phyloP scores from a whole-genome alignment of 352 stramenopile genomes.

The Thalassiosira mediterranea region DNA sequence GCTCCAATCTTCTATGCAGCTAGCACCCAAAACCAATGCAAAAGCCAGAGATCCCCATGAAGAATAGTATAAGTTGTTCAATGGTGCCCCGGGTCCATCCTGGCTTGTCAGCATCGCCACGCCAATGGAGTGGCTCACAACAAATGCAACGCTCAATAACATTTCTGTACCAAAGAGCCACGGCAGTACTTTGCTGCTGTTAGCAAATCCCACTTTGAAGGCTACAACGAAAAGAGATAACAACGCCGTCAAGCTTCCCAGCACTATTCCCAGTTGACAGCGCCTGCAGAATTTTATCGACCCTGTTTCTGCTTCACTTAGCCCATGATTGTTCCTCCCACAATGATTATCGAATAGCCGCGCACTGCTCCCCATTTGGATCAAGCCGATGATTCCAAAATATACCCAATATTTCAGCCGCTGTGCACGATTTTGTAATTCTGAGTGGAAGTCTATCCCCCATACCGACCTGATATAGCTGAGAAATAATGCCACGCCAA shows the following conservation, averaged over 20 bases:
- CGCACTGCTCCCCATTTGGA: constrained; percentile 75
- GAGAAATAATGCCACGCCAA: constrained; percentile 56
- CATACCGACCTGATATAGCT: constrained; percentile 62
- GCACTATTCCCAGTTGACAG: constrained; percentile 68
- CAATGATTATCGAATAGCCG: constrained; percentile 78
- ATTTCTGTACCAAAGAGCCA: constrained; percentile 66
- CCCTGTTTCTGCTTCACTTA: constrained; percentile 23
- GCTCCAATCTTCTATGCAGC: constrained; percentile 69
- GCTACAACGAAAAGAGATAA: constrained; percentile 56
- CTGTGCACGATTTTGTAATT: constrained; percentile 57
- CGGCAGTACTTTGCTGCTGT: constrained; percentile 34
- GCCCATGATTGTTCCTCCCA: constrained; percentile 3
- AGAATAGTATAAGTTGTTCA: constrained; percentile 83
- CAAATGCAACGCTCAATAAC: constrained; percentile 65
- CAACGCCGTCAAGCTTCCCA: constrained; percentile 61
- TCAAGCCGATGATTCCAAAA: constrained; percentile 45
- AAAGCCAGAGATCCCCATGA: constrained; percentile 65
- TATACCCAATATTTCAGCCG: constrained; percentile 66
- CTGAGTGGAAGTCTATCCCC: constrained; percentile 68
- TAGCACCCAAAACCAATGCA: constrained; percentile 55
- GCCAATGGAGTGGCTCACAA: constrained; percentile 33
- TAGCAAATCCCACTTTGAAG: constrained; percentile 67
- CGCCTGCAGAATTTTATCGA: constrained; percentile 61
- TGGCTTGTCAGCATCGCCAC: constrained; percentile 53
- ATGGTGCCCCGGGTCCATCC: constrained; percentile 61